phyloP scores from a whole-genome alignment of 139 green algal genomes.

The Zygnema circumcarinatum region DNA sequence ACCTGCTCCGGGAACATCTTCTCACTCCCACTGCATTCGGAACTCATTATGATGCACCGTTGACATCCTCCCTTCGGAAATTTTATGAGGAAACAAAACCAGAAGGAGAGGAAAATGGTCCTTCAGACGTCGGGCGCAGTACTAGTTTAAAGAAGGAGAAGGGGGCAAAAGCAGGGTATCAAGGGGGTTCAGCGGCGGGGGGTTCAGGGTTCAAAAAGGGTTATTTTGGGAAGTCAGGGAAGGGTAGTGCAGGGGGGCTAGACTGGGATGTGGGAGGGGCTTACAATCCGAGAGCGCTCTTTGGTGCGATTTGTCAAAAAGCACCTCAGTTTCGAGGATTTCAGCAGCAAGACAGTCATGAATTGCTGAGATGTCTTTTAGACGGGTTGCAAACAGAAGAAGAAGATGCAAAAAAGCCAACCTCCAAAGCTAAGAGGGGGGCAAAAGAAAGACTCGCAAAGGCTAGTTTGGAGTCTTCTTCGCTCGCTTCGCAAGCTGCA shows the following conservation, averaged over 20 bases:
- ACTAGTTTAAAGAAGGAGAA: slow-evolving; percentile 20
- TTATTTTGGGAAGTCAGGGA: background rate
- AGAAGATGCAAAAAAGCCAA: slow-evolving; percentile 16
- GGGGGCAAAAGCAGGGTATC: slow-evolving; percentile 20
- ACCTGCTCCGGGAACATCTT: slow-evolving; percentile 17
- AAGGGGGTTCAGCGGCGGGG: background rate
- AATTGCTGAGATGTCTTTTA: slow-evolving; percentile 70
- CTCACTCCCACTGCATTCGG: background rate
- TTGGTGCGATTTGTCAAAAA: slow-evolving; percentile 69
- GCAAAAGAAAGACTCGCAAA: background rate
- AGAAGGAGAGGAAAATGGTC: slow-evolving; percentile 27
- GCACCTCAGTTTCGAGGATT: slow-evolving; percentile 72
- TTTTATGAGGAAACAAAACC: slow-evolving; percentile 30
- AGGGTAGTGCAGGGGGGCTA: background rate
- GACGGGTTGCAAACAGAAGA: slow-evolving; percentile 56
- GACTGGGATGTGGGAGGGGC: background rate
- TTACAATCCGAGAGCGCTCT: slow-evolving; percentile 74
- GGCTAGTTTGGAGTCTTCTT: background rate
- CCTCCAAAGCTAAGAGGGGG: slow-evolving; percentile 34
- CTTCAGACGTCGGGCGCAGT: background rate
- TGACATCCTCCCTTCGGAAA: slow-evolving; percentile 38
- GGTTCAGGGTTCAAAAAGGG: slow-evolving; percentile 19
- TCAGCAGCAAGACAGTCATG: slow-evolving; percentile 75
- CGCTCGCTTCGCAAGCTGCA: background rate
- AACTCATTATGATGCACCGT: slow-evolving; percentile 9